A percentile compares a stretch with the other conserved stretches of the same genome.
Evolutionary conservation across 2,329 filamentous ascomycete genomes (phyloP).

Genomic region (Stemphylium beticola): DNA sequence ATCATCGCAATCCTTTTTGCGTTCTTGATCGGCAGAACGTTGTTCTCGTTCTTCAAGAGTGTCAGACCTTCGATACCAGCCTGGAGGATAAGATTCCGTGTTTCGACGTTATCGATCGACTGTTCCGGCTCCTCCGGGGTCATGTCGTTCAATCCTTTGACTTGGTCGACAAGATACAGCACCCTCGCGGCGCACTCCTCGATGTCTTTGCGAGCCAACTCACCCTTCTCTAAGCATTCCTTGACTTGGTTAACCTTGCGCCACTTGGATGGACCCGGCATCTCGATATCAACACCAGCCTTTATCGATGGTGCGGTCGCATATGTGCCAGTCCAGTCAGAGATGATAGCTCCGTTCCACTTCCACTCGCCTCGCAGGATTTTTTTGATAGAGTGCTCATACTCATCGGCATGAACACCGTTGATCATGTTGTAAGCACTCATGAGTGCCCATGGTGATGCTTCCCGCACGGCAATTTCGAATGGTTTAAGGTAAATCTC

Average conservation of each 20-base stretch:
- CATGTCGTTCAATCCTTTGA: conserved; percentile 64
- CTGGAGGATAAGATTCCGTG: conserved; percentile 64
- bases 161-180: conserved; percentile 67
- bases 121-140: conserved; percentile 63
- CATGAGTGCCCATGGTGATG: conserved; percentile 72
- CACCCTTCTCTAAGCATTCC: conserved; percentile 43
- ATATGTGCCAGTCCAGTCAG: conserved; percentile 52
- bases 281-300: conserved; percentile 50
- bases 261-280: conserved; percentile 51
- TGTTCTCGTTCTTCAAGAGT: conserved; percentile 67
- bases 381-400: conserved; percentile 51
- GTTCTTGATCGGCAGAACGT: conserved; percentile 64
- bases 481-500: conserved; percentile 78
- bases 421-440: conserved; percentile 72
- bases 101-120: conserved; percentile 61
- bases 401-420: conserved; percentile 56
- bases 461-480: conserved; percentile 72
- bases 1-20: conserved; percentile 69
- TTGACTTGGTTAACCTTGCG: conserved; percentile 46
- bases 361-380: conserved; percentile 51
- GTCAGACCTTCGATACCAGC: conserved; percentile 68
- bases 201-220: conserved; percentile 57
- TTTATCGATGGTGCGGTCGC: conserved; percentile 47
- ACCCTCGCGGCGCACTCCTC: conserved; percentile 59
- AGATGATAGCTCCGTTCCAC: conserved; percentile 53